phyloP scores from a whole-genome alignment of 1,284 basidiomycete species.

The Microbotryomycetes sp. region DNA sequence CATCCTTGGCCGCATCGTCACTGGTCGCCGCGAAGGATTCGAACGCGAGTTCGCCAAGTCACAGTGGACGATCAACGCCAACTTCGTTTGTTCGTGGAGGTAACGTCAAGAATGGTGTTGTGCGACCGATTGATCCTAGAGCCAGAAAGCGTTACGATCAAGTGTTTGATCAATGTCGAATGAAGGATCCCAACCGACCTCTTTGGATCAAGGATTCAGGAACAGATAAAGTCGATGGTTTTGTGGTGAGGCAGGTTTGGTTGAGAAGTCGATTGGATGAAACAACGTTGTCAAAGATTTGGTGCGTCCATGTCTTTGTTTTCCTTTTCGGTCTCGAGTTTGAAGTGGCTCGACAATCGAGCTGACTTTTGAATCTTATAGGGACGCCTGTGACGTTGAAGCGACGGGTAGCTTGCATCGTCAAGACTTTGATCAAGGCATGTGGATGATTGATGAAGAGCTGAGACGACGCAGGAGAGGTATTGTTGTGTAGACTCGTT shows the following conservation, averaged over 20 bases:
- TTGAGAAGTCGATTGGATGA: constrained; percentile 13
- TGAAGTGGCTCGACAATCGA: neutral
- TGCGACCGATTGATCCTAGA: constrained; percentile 5
- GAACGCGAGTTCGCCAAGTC: neutral
- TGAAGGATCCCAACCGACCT: neutral
- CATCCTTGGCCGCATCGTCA: neutral
- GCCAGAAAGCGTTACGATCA: constrained; percentile 17
- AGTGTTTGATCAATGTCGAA: constrained; percentile 11
- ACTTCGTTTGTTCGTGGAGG: neutral
- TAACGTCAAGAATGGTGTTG: too few relatives aligned
- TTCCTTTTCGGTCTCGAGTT: too few relatives aligned
- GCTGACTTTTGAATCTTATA: constrained; percentile 36
- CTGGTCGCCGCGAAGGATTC: neutral
- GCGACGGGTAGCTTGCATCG: constrained; percentile 54
- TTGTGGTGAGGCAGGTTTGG: constrained; percentile 15
- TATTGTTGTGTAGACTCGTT: neutral
- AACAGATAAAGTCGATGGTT: neutral
- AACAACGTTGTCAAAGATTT: constrained; percentile 5
- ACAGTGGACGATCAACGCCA: neutral
- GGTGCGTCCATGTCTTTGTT: constrained; percentile 10
- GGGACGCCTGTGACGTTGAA: constrained; percentile 61
- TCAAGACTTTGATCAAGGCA: constrained; percentile 62
- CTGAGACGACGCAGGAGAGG: constrained; percentile 40
- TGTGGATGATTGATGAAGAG: constrained; percentile 79
- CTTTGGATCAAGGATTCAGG: neutral